phyloP scores from a whole-genome alignment of 2,329 filamentous ascomycete genomes.

The Penicillium nordicum region DNA sequence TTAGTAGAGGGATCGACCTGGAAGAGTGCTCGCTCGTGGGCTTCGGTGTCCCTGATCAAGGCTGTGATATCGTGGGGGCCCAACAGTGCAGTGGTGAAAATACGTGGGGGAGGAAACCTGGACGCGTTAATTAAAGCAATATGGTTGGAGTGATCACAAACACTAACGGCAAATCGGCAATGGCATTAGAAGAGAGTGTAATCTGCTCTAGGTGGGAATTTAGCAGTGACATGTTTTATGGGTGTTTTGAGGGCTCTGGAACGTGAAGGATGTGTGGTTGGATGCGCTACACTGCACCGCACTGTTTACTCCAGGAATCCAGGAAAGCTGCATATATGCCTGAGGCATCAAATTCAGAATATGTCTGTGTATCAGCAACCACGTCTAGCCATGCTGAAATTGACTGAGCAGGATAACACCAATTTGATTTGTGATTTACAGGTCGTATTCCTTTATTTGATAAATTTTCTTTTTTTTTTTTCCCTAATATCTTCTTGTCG shows the following conservation, averaged over 20 bases:
- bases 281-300: neutral
- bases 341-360: slow-evolving; percentile 4
- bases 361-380: neutral
- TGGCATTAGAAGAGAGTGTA: slow-evolving; percentile 69
- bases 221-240: slow-evolving; percentile 62
- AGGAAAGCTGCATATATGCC: slow-evolving; percentile 5
- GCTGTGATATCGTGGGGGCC: slow-evolving; percentile 87
- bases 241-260: neutral
- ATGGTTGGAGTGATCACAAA: neutral
- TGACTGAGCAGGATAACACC: neutral
- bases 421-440: neutral
- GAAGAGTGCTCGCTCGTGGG: slow-evolving; percentile 92
- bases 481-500: neutral
- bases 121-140: slow-evolving; percentile 8
- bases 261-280: neutral
- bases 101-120: slow-evolving; percentile 86
- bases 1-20: slow-evolving; percentile 72
- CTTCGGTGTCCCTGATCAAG: slow-evolving; percentile 90
- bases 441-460: neutral
- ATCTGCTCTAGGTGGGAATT: slow-evolving; percentile 74
- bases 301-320: slow-evolving; percentile 7
- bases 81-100: slow-evolving; percentile 91
- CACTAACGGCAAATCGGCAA: slow-evolving; percentile 68
- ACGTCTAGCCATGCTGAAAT: neutral
- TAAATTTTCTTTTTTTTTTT: neutral